Percentiles rank a stretch among this genome's conserved stretches.
Conservation (phyloP, 2,329 filamentous ascomycete species). For the Cytospora chrysosperma region DNA sequence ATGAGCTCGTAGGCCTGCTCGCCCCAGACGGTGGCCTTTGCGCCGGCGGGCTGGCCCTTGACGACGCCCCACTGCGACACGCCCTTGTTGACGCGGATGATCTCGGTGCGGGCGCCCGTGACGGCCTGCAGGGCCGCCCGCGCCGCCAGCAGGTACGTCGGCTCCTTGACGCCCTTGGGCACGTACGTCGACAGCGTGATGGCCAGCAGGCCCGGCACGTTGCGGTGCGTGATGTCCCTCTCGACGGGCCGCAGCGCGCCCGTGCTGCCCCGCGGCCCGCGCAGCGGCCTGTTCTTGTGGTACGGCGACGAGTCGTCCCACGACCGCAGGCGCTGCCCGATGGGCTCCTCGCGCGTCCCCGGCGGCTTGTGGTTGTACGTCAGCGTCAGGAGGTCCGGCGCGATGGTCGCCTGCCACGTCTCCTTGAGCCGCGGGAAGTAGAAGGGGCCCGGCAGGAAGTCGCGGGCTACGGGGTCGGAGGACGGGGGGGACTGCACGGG, state of each 20-base stretch:
- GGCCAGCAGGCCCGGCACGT: slow-evolving; percentile 77
- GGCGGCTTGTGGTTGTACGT: slow-evolving; percentile 84
- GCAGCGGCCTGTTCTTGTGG: slow-evolving; percentile 83
- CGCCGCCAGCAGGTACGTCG: slow-evolving; percentile 75
- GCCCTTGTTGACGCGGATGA: slow-evolving; percentile 68
- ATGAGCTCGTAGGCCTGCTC: slow-evolving; percentile 88
- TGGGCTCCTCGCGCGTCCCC: slow-evolving; percentile 57
- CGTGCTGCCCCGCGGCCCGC: slow-evolving; percentile 79
- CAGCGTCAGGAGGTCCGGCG: slow-evolving; percentile 83
- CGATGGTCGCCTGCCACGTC: slow-evolving; percentile 84
- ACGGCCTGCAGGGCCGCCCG: slow-evolving; percentile 84
- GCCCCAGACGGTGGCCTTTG: slow-evolving; percentile 74
- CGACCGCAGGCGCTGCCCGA: slow-evolving; percentile 66
- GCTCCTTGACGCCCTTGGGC: slow-evolving; percentile 68
- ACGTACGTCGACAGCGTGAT: slow-evolving; percentile 78
- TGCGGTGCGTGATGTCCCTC: slow-evolving; percentile 73
- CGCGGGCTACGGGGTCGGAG: slow-evolving; percentile 82
- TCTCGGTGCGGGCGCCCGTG: slow-evolving; percentile 69
- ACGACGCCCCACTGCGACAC: slow-evolving; percentile 75
- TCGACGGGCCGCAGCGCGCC: slow-evolving; percentile 66
- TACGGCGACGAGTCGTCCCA: slow-evolving; percentile 95
- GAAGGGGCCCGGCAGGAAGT: slow-evolving; percentile 90
- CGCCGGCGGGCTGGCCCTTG: slow-evolving; percentile 68
- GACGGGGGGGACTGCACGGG: slow-evolving; percentile 85
- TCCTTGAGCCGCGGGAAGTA: slow-evolving; percentile 82